Evolutionary conservation across 2,329 filamentous ascomycete genomes (phyloP).

Genomic region (Aspergillus alliaceus): DNA sequence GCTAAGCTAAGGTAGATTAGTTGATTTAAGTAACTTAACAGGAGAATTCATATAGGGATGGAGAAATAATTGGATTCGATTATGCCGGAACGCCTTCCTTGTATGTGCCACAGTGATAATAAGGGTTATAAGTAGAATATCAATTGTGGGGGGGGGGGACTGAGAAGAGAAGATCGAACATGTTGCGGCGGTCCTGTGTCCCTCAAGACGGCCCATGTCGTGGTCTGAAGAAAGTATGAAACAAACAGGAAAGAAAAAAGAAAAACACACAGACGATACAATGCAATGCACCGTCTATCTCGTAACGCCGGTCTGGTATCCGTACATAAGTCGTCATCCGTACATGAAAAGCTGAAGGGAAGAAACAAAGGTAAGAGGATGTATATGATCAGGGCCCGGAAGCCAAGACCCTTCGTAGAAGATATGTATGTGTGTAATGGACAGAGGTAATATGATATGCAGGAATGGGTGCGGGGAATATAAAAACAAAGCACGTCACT

Average conservation of each 20-base stretch:
- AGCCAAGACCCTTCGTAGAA: not conserved
- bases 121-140: not conserved
- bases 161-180: not conserved
- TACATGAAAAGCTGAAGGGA: conserved; percentile 1
- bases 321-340: not conserved
- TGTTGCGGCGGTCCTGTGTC: not conserved
- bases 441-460: not conserved
- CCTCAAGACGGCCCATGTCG: not conserved
- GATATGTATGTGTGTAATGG: not conserved
- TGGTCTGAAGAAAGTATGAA: not conserved
- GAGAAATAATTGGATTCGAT: not conserved
- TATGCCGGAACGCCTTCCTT: too few species aligned
- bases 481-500: not conserved
- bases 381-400: not conserved
- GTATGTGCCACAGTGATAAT: not conserved
- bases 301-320: not conserved
- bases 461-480: not conserved
- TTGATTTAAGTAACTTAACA: too few species aligned
- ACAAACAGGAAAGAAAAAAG: not conserved
- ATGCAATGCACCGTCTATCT: not conserved
- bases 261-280: conserved; percentile 1
- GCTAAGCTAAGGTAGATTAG: too few species aligned
- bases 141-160: not conserved
- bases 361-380: not conserved
- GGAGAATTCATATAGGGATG: too few species aligned